A percentile compares a stretch with the other conserved stretches of the same genome.
Evolutionary conservation across 2,329 filamentous ascomycete species (phyloP).

Genomic region (Fusarium sp.): DNA sequence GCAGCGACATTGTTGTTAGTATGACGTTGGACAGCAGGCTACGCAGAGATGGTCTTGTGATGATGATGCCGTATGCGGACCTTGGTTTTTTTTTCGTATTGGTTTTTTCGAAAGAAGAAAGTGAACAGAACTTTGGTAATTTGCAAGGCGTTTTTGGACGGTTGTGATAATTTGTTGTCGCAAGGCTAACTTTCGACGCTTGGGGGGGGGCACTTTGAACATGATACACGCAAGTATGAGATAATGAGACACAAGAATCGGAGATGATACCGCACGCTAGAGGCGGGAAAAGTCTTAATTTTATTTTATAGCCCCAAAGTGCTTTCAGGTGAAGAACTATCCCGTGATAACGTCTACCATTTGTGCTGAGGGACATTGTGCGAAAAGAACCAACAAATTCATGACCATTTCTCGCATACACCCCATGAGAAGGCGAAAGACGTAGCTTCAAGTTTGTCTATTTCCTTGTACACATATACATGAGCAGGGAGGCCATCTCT

Average conservation of each 20-base stretch:
- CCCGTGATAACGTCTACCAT: neutral
- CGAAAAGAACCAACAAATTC: neutral
- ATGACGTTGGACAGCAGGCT: slow-evolving; percentile 12
- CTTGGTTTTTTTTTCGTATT: neutral
- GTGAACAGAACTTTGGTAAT: slow-evolving; percentile 17
- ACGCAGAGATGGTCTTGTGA: neutral
- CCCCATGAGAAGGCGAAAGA: neutral
- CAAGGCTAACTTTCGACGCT: slow-evolving; percentile 2
- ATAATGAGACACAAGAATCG: neutral
- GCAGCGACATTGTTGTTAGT: neutral
- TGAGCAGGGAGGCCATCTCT: slow-evolving; percentile 36
- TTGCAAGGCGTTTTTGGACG: slow-evolving; percentile 37
- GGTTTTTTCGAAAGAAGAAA: neutral
- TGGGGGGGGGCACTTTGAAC: neutral
- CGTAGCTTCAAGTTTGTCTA: slow-evolving; percentile 42
- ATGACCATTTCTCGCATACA: neutral
- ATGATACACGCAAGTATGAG: slow-evolving; percentile 5
- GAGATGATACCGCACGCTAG: neutral
- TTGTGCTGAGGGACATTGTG: neutral
- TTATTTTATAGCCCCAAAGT: neutral
- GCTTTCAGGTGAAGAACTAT: neutral
- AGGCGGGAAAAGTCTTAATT: neutral
- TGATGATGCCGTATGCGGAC: neutral
- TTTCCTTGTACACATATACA: slow-evolving; percentile 48
- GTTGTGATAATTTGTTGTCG: slow-evolving; percentile 10